A percentile compares a stretch with the other conserved stretches of the same genome.
Evolutionary conservation across 192 early-diverging fungal species (phyloP).

Genomic region (Thoreauomyces humboldtii): DNA sequence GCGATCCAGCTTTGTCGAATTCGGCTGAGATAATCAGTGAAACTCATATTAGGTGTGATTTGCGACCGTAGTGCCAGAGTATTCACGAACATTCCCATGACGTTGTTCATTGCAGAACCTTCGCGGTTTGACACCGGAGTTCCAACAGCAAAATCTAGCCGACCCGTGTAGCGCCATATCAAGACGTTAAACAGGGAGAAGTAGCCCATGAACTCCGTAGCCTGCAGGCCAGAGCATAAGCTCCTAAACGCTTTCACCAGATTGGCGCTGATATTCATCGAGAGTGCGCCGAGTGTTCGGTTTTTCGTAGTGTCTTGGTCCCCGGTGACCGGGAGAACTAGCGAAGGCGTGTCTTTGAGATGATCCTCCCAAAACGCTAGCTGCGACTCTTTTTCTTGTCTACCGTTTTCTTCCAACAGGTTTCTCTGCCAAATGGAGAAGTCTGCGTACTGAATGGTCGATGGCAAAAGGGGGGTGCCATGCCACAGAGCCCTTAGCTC

Average conservation of each 20-base stretch:
- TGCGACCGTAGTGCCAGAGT: neutral
- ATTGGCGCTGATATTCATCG: neutral
- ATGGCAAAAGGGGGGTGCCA: neutral
- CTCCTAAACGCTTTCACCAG: neutral
- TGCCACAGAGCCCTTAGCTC: neutral
- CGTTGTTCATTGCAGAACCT: neutral
- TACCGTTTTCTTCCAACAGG: neutral
- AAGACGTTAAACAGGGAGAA: neutral
- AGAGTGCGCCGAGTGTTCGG: neutral
- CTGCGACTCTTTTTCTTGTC: neutral
- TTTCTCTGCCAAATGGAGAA: slow-evolving; percentile 17
- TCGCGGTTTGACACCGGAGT: neutral
- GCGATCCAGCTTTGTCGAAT: neutral
- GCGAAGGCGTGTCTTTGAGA: neutral
- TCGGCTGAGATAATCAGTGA: neutral
- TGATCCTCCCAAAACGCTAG: slow-evolving; percentile 10
- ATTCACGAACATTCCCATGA: slow-evolving; percentile 1
- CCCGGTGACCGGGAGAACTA: neutral
- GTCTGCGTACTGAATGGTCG: slow-evolving; percentile 17
- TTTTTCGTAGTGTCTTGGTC: neutral
- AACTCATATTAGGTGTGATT: neutral
- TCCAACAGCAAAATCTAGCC: neutral
- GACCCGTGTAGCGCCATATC: neutral
- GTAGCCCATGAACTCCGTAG: neutral
- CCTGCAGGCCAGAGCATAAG: neutral